Base-by-base conservation (phyloP, 768 basidiomycete genomes). In the Agaricus blazei region DNA sequence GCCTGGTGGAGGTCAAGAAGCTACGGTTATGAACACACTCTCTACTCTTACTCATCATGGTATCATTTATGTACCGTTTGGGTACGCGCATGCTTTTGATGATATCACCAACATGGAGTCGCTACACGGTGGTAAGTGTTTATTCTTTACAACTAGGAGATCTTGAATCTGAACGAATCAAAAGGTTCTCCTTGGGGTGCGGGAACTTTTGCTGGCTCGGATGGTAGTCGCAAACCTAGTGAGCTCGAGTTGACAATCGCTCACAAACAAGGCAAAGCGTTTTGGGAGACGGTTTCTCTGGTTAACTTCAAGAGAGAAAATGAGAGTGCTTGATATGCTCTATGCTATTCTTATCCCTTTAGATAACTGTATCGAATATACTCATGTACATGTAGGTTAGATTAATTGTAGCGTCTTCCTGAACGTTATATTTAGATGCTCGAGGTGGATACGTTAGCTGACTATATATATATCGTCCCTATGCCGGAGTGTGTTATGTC, bases 151-250 rank as follows among this genome's bases (percentile, higher is more conserved):
- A 23, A 3, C 4, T 12, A 52, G n/a, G 2, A 5, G 28, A 40
- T 31, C 24, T 4, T 19, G 15, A 14, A 23, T 31, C 63, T 58
- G 62, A 54, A 58, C 19, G 19, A 19, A 19, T 19, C 19, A 19
- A 19, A 19, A 85, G 87, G 87, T 12, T 86, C 86, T 11, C 81
- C 90, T 23, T 92, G 83, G 81, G 90, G 90, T 44, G 86, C 89
- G 23, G 87, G 85, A 23, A 85, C 85, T 9, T 76, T 78, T 58
- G 76, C 83, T 31, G 75, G 68, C 1, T 36, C 63, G 1, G 67
- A 73, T 48, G 83, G 81, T 3, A 61, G 67, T 4, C 80, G 84
- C 55, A 65, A 73, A 58, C 82, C 84, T 2, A 65, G 70, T 7
- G 52, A 63, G 3, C 72, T 80, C 26, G 86, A 88, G 63, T 67